Evolutionary conservation across 2,329 filamentous ascomycete genomes (phyloP), one percentile per base, ranked within the genome.

Genomic region (Pseudofabraea citricarpa): DNA sequence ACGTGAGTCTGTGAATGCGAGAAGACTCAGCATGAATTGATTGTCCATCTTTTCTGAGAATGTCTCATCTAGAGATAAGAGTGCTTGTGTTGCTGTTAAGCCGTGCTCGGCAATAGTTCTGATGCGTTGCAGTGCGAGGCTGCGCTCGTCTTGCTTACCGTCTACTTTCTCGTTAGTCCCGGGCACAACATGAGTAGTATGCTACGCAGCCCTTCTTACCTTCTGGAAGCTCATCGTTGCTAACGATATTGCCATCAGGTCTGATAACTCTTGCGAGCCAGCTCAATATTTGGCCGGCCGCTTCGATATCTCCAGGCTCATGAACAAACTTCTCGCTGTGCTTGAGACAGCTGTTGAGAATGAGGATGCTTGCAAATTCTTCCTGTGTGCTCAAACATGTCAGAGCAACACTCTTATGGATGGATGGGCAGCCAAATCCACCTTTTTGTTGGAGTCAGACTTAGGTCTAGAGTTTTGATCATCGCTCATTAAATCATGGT

Each of bases 1-100:
- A 3, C 36, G 35, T 8, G 45, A 22, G 23, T 63, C 60, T 5
- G 57, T 56, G 46, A 64, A 64, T 2, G 63, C 58, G 9, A 65
- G 49, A 4, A 68, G 40, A 3, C 62, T 61, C 40, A 65, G 48
- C 1, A 70, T 44, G 3, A 58, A 45, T 1, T 26, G 8, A 9
- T 35, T 24, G n/a, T 39, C 22, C 12, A 40, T 5, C 21, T 12
- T 13, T 23, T 29, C 5, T 35, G 26, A 8, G 2, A 13, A 19
- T 9, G n/a, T n/a, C n/a, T 15, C 29, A 4, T 35, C 16, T 36
- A 27, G 27, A 48, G 44, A 20, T 24, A 15, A 4, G 8, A 45
- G 24, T 22, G 16, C 40, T 2, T 48, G 41, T 23, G 48, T 35
- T 15, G 24, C 26, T 12, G 36, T 21, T 1, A 59, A 46, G 12